These are phyloP conservation scores for Ophiostoma quercus DNA, from an alignment of 2,329 filamentous ascomycete species.

Conservation along the genomic window DNA sequence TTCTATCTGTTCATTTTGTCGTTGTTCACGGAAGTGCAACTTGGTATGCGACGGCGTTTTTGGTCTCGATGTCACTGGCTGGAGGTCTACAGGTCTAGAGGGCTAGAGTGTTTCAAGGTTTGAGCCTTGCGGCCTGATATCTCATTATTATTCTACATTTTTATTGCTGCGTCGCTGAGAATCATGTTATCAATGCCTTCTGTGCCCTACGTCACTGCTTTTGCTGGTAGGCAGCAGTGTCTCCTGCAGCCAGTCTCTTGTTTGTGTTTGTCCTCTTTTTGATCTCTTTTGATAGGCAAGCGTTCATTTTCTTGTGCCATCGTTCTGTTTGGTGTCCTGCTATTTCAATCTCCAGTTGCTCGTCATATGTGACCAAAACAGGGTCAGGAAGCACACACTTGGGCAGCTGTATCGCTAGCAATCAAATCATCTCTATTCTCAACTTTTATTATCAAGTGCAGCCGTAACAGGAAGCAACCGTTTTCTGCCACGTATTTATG, in stretches of 20 bases:
- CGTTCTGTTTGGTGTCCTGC: neutral
- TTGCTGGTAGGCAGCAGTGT: neutral
- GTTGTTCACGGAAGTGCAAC: neutral
- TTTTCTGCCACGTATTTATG: neutral
- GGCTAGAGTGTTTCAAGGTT: neutral
- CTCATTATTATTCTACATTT: neutral
- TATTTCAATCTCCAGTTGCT: neutral
- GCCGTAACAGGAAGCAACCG: neutral
- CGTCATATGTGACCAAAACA: neutral
- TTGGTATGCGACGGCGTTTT: conserved; percentile 10
- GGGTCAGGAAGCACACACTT: neutral
- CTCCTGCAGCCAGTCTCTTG: neutral
- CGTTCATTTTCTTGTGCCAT: neutral
- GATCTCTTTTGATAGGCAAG: neutral
- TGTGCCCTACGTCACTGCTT: neutral
- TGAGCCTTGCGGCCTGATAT: neutral
- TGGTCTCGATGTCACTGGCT: conserved; percentile 9
- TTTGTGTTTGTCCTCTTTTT: neutral
- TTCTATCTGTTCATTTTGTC: neutral
- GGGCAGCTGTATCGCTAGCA: neutral
- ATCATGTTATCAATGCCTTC: neutral
- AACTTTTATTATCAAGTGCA: neutral
- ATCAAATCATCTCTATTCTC: neutral
- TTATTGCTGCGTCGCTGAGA: neutral
- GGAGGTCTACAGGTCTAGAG: neutral